Evolutionary conservation across 768 basidiomycete species (phyloP), one percentile per base, ranked within the genome.

Genomic region (Cystobasidium onofrii): DNA sequence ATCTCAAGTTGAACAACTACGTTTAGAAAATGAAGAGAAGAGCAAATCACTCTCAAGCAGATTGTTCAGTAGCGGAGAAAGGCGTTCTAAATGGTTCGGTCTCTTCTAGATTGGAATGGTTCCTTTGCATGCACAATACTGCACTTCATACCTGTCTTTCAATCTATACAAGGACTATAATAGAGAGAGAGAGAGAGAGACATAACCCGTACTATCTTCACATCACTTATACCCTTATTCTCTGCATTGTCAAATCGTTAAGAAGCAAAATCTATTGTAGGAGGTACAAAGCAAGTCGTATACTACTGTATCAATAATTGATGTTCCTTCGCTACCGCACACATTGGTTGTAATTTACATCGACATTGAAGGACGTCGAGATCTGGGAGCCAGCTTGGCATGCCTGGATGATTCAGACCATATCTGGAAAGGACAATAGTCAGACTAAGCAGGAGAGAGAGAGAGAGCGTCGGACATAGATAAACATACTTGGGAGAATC

Each of bases 21-120:
- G 43, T 17, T 12, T 6, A 27, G 63, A 64, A 34, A 64, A 64
- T 39, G 63, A 64, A 27, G 27, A 46, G 33, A 64, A 46, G 36
- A 36, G 13, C 39, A 6, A 12, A 29, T 27, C 57, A 12, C 20
- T 60, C 6, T 4, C 29, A 13, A 34, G 27, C 57, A 60, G 31
- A 27, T 29, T 60, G 15, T 60, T 60, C 44, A 46, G 31, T 27
- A 29, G 44, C 25, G 34, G 43, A 15, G 65, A n/a, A 43, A 23
- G 65, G 46, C 46, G 46, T 4, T 50, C 46, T 50, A 67, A 67
- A 54, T 67, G 65, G 65, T 52, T 67, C 27, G 65, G 65, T 23
- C 29, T 67, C 13, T 54, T 67, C 29, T 67, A 36, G 23, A 15
- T 39, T n/a, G 15, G 39, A 39, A 39, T 39, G 39, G 39, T 39